A percentile compares a stretch with the other conserved stretches of the same genome.
These are phyloP conservation scores for Gastrolobium bilobum DNA, from an alignment of 306 rosid genomes.

Conservation along the genomic window DNA sequence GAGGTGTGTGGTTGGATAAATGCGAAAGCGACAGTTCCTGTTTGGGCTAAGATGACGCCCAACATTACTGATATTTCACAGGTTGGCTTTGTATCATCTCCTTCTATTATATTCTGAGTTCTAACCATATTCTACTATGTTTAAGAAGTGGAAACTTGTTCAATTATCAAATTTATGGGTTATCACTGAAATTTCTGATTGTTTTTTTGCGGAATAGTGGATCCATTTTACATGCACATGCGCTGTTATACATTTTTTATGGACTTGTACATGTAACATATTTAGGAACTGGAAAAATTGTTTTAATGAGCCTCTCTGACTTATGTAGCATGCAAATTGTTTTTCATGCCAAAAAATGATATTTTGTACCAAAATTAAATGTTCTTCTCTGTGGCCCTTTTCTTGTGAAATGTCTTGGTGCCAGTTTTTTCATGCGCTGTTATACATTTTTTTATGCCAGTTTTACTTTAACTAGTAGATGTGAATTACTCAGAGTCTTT, in stretches of 20 bases:
- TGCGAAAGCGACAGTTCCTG: slow-evolving; percentile 93
- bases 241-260: slow-evolving; percentile 8
- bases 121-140: slow-evolving; percentile 16
- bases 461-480: background rate
- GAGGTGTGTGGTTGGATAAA: slow-evolving; percentile 97
- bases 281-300: slow-evolving; percentile 10
- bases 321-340: slow-evolving; percentile 2
- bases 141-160: slow-evolving; percentile 13
- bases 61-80: slow-evolving; percentile 90
- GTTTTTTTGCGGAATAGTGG: background rate
- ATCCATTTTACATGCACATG: slow-evolving; percentile 3
- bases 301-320: slow-evolving; percentile 5
- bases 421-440: no score
- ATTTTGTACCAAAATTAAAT: background rate
- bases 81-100: slow-evolving; percentile 57
- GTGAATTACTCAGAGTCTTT: background rate
- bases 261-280: slow-evolving; percentile 12
- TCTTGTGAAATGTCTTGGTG: slow-evolving; percentile 20
- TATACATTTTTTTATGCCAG: slow-evolving; percentile 2
- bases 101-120: slow-evolving; percentile 18
- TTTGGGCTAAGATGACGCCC: slow-evolving; percentile 99
- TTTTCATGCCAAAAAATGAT: background rate
- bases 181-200: slow-evolving; percentile 15
- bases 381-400: background rate
- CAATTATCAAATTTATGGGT: background rate